phyloP scores from a whole-genome alignment of 805 yeast genomes.

The Starmerella cellae region DNA sequence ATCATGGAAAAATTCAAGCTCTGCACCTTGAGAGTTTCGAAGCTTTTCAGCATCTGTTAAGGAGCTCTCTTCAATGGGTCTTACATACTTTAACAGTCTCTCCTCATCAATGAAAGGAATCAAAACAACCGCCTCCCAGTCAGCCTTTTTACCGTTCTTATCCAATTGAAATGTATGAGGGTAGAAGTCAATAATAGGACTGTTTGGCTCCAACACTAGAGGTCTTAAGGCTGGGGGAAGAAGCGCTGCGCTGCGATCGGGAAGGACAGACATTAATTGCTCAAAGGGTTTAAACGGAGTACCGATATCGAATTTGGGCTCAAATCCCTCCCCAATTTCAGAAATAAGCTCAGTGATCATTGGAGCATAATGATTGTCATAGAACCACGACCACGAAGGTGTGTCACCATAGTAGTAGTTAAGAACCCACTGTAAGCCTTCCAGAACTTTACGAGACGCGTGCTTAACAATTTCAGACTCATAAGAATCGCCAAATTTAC shows the following conservation, averaged over 20 bases:
- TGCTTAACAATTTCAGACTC: constrained; percentile 46
- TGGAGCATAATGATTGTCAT: constrained; percentile 81
- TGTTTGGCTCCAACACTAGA: constrained; percentile 70
- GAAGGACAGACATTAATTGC: constrained; percentile 94
- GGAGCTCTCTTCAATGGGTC: constrained; percentile 41
- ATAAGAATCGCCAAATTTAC: constrained; percentile 57
- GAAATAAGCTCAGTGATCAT: constrained; percentile 72
- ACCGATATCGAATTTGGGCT: constrained; percentile 53
- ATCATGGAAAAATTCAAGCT: constrained; percentile 55
- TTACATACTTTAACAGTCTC: constrained; percentile 59
- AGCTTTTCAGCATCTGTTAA: constrained; percentile 55
- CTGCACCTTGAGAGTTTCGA: constrained; percentile 65
- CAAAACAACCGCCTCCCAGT: constrained; percentile 96
- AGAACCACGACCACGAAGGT: constrained; percentile 95
- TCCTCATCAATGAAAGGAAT: constrained; percentile 81
- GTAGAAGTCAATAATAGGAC: constrained; percentile 82
- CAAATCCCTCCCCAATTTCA: constrained; percentile 46
- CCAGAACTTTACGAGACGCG: constrained; percentile 67
- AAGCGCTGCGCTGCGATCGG: constrained; percentile 72
- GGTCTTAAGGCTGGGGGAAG: constrained; percentile 68
- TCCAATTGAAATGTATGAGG: constrained; percentile 81
- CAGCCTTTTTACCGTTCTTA: constrained; percentile 85
- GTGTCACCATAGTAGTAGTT: constrained; percentile 81
- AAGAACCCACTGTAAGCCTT: constrained; percentile 95
- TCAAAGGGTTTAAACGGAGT: constrained; percentile 83